Evolutionary conservation across 2,329 filamentous ascomycete genomes (phyloP).

Genomic region (Macrophomina phaseolina): DNA sequence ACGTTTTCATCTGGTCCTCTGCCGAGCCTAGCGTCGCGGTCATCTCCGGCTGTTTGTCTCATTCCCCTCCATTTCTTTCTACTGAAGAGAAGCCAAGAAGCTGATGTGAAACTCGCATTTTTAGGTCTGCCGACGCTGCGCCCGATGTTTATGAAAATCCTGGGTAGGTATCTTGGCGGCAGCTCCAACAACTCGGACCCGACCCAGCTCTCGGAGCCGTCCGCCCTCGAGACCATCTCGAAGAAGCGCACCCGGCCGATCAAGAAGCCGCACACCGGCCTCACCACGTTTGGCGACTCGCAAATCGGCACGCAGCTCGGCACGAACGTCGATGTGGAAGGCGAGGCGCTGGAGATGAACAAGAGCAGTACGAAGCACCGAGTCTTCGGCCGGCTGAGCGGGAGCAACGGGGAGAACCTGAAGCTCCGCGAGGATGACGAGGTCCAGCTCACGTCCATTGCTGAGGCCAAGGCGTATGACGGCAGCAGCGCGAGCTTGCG

Average conservation of each 20-base stretch:
- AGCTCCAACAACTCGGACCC: background rate
- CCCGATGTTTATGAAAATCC: background rate
- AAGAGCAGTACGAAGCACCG: background rate
- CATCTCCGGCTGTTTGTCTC: background rate
- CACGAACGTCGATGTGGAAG: background rate
- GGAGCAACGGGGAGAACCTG: conserved; percentile 24
- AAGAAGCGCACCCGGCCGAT: background rate
- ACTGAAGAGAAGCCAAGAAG: too few species aligned
- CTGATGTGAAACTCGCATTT: too few species aligned
- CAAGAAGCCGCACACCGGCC: background rate
- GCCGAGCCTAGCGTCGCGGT: background rate
- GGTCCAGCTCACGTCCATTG: conserved; percentile 33
- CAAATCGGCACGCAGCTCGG: conserved; percentile 13
- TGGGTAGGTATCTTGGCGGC: background rate
- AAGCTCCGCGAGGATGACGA: conserved; percentile 35
- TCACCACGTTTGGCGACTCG: conserved; percentile 28
- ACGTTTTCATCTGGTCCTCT: background rate
- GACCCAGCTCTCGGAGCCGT: background rate
- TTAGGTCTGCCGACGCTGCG: background rate
- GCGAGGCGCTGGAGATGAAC: background rate
- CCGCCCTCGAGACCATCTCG: background rate
- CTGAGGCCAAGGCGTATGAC: conserved; percentile 29
- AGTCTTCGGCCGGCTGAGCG: conserved; percentile 25
- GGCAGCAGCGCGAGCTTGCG: conserved; percentile 4
- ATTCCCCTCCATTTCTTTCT: too few species aligned